Base-by-base conservation (phyloP, 2,329 filamentous ascomycete species). In the Nigrospora oryzae region DNA sequence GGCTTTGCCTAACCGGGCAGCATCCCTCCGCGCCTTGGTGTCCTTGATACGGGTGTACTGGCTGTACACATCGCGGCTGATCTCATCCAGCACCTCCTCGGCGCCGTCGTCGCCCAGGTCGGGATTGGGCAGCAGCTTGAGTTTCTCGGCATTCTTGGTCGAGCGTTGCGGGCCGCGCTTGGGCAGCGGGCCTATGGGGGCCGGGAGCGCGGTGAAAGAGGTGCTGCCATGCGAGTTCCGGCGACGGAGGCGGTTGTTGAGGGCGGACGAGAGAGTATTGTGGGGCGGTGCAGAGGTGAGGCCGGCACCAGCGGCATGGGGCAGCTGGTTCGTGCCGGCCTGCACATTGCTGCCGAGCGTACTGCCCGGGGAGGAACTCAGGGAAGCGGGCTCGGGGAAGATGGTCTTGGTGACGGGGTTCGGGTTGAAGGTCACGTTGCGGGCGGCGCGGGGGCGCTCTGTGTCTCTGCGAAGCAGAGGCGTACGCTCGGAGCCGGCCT, bases 21-120 rank as follows among this genome's bases (percentile, higher is more conserved):
- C 93, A 72, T 97, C 91, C 56, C 93, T 79, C 49, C 93, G 75
- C 10, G 93, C 93, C 1, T 85, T 95, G 1, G 91, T 90, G 59
- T 98, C 93, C 64, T 97, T 97, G 67, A 98, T 98, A 38, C 93
- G 79, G 10, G 91, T 95, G 63, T 96, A 97, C 63, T 98, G 93
- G 23, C 90, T 91, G 68, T 98, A 98, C 31, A 98, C 93, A 62
- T 98, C 93, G 51, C 90, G 76, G 11, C 90, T 89, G 57, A 88
- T 93, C 65, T 96, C 91, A 50, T 97, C 90, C 7, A 52, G 73
- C 54, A 44, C 49, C n/a, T 28, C 17, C 4, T 40, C 43, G 15
- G 19, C 31, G n/a, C 43, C 43, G 19, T 40, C 38, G 11, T 45
- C 43, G 23, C 36, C 15, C 74, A 81, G 15, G 37, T 90, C 87